phyloP scores from a whole-genome alignment of 2,329 filamentous ascomycete species.

The Epicoccum nigrum region DNA sequence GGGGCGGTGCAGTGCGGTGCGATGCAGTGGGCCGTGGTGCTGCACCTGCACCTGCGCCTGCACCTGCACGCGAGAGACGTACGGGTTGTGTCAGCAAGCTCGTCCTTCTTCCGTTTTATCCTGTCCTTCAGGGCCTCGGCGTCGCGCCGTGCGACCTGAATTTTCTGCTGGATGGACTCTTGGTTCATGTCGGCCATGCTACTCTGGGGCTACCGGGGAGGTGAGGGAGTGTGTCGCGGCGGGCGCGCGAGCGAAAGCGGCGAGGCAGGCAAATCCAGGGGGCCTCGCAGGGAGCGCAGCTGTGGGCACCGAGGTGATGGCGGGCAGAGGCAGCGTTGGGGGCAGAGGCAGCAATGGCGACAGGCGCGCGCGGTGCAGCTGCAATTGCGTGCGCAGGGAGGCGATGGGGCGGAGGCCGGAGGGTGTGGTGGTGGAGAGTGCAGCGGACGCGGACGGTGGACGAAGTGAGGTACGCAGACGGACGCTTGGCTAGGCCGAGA shows the following conservation, averaged over 20 bases:
- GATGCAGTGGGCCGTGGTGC: not conserved
- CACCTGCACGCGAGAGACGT: conserved; percentile 58
- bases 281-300: conserved; percentile 40
- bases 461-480: conserved; percentile 39
- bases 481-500: conserved; percentile 42
- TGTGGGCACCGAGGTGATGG: conserved; percentile 23
- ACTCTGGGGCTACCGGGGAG: conserved; percentile 14
- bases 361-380: conserved; percentile 17
- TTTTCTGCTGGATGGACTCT: conserved; percentile 63
- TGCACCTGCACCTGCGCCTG: too few species aligned
- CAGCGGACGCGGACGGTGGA: conserved; percentile 32
- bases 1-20: conserved; percentile 1
- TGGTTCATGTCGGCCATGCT: conserved; percentile 58
- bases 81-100: conserved; percentile 97
- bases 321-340: conserved; percentile 15
- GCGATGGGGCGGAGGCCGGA: conserved; percentile 14
- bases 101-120: conserved; percentile 99
- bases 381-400: conserved; percentile 29
- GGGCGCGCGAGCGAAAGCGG: conserved; percentile 28
- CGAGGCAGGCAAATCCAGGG: conserved; percentile 42
- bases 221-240: conserved; percentile 15
- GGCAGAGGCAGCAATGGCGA: conserved; percentile 22
- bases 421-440: conserved; percentile 17
- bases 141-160: conserved; percentile 97
- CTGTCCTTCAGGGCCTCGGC: conserved; percentile 96